These are phyloP conservation scores for Thalia dealbata DNA, from an alignment of 176 grass and related monocot species.

Conservation along the genomic window DNA sequence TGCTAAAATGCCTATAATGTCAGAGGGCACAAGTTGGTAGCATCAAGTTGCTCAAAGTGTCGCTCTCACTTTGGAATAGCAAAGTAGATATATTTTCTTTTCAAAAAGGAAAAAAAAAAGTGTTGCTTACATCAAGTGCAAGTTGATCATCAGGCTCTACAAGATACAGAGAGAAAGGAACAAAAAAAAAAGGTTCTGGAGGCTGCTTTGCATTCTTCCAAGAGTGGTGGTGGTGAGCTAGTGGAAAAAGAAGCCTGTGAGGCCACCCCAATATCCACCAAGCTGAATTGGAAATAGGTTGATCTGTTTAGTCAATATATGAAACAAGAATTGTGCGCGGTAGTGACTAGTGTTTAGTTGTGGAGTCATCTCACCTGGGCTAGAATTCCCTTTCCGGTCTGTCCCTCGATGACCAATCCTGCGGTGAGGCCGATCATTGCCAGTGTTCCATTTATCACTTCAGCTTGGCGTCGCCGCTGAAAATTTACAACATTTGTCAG, in stretches of 20 bases:
- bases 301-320: neutral
- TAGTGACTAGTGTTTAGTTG: neutral
- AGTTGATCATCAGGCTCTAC: neutral
- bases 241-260: slow-evolving; percentile 39
- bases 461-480: slow-evolving; percentile 59
- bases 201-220: neutral
- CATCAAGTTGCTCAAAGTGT: neutral
- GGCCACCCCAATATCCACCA: slow-evolving; percentile 51
- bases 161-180: too few relatives aligned
- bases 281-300: slow-evolving; percentile 31
- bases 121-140: neutral
- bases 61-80: neutral
- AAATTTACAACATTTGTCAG: slow-evolving; percentile 1
- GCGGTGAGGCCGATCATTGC: slow-evolving; percentile 86
- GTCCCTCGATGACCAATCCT: slow-evolving; percentile 66
- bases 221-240: neutral
- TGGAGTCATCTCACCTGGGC: slow-evolving; percentile 69
- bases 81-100: neutral
- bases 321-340: neutral
- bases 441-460: slow-evolving; percentile 80
- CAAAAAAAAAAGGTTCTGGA: neutral
- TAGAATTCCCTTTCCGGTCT: slow-evolving; percentile 87
- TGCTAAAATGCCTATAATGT: neutral
- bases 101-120: neutral
- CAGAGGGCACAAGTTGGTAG: neutral